A percentile compares a stretch with the other conserved stretches of the same genome.
Evolutionary conservation across 129 eudicot genomes (phyloP).

Genomic region (Helianthus annuus): DNA sequence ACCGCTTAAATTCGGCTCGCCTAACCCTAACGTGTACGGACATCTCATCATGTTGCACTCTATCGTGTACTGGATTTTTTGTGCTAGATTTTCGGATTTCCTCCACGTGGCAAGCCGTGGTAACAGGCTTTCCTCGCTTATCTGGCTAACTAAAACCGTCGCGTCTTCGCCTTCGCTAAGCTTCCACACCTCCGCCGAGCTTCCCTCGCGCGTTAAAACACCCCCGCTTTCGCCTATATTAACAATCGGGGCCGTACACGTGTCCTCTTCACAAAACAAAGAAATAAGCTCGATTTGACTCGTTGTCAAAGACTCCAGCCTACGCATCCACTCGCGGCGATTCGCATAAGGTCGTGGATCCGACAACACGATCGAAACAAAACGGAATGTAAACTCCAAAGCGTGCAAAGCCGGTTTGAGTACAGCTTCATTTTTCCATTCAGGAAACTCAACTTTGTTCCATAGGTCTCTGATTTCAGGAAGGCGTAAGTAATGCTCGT

Average conservation of each 20-base stretch:
- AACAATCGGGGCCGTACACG: constrained; percentile 51
- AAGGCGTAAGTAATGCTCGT: constrained; percentile 58
- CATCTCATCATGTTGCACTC: constrained; percentile 73
- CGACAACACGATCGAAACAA: constrained; percentile 56
- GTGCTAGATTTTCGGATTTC: constrained; percentile 50
- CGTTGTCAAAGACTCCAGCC: constrained; percentile 59
- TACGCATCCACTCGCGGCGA: constrained; percentile 68
- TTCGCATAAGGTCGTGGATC: constrained; percentile 75
- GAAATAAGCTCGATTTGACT: constrained; percentile 67
- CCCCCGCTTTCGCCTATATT: constrained; percentile 44
- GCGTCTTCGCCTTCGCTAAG: constrained; percentile 39
- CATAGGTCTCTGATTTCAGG: constrained; percentile 56
- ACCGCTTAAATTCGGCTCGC: constrained; percentile 76
- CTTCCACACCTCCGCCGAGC: constrained; percentile 80
- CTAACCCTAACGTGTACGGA: constrained; percentile 78
- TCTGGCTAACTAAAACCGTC: constrained; percentile 62
- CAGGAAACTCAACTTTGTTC: constrained; percentile 45
- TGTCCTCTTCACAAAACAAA: constrained; percentile 56
- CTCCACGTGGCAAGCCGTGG: constrained; percentile 84
- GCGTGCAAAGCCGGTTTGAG: constrained; percentile 66
- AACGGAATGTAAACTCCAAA: constrained; percentile 69
- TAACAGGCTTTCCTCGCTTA: constrained; percentile 70
- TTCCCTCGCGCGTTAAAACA: constrained; percentile 50
- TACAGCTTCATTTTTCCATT: constrained; percentile 55
- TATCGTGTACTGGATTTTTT: constrained; percentile 55